Evolutionary conservation across 176 grass and related monocot species (phyloP).

Genomic region (Luzula sylvatica): DNA sequence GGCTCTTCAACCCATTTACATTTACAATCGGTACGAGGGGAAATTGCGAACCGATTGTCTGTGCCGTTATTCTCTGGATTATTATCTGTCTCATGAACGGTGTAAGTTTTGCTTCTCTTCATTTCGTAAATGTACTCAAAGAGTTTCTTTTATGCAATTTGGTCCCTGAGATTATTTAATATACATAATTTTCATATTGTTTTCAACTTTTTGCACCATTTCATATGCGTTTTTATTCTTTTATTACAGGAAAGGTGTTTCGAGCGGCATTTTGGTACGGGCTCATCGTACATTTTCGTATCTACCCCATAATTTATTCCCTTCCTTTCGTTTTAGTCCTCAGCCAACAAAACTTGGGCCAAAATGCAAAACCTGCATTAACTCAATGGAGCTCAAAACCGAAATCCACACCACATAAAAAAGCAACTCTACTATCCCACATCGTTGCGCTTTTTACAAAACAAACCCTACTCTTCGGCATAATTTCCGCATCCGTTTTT

Average conservation of each 20-base stretch:
- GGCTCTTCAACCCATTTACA: conserved; percentile 90
- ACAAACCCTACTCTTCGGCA: conserved; percentile 50
- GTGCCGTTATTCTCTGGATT: conserved; percentile 76
- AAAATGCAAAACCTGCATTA: conserved; percentile 33
- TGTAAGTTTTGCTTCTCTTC: conserved; percentile 36
- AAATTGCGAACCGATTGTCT: conserved; percentile 85
- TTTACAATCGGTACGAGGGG: conserved; percentile 93
- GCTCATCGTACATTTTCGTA: conserved; percentile 84
- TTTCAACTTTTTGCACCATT: conserved; percentile 6
- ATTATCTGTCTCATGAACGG: conserved; percentile 87
- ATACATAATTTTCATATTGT: neutral
- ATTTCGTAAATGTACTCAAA: neutral
- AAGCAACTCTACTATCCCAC: conserved; percentile 19
- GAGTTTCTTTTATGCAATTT: no score
- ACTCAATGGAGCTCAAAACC: conserved; percentile 40
- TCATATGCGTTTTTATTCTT: conserved; percentile 12
- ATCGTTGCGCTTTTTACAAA: conserved; percentile 42
- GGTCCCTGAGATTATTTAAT: no score
- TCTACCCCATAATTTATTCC: conserved; percentile 89
- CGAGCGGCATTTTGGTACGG: conserved; percentile 93
- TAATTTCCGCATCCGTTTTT: conserved; percentile 72
- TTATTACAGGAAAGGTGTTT: conserved; percentile 54
- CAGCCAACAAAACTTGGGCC: conserved; percentile 32
- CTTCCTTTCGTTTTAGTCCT: conserved; percentile 74
- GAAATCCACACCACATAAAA: conserved; percentile 17